Evolutionary conservation across 345 rosid genomes (phyloP), one percentile per base, ranked within the genome.

Genomic region (Aquilaria malaccensis): DNA sequence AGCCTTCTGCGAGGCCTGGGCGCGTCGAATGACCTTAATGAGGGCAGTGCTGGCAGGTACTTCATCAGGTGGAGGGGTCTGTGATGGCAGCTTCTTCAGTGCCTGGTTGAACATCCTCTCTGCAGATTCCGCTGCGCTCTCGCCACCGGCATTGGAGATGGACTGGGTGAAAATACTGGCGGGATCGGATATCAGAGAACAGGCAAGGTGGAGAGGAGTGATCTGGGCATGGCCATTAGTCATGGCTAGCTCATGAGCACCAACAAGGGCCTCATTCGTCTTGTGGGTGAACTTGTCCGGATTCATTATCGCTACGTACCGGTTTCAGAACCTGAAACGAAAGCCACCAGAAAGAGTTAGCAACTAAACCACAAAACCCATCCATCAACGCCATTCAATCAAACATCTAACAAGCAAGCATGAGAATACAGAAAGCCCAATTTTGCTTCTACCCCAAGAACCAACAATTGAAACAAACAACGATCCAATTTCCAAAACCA

Each of bases 231-330:
- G 97, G 31, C 92, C 88, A 3, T 74, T 80, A 9, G 70, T 75
- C 31, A 79, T 63, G 7, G 96, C 94, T 12, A 84, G 70, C 56
- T 83, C 88, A 61, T 85, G 94, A 48, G 97, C 89, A 9, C 74
- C 67, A 0, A 82, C 91, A 14, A 93, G 73, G 0, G 86, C 79
- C 68, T 89, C 96, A 56, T 84, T 84, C 9, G 98, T 89, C 86
- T 87, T 89, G 86, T 87, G 91, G 15, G 97, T 93, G 67, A 85
- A 84, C 67, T 89, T 89, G 63, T 83, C 95, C 3, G 96, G 94
- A 80, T 93, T 89, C 96, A 93, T 92, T 61, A 52, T 63, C 53
- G 22, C 45, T 53, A 50, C 30, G 2, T 58, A n/a, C 14, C 55
- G 22, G 30, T 7, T 30, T 54, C 43, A 50, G 14, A 29, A 32